Evolutionary conservation across 1,284 basidiomycete genomes (phyloP), one percentile per base, ranked within the genome.

Genomic region (Cystobasidium pallidum): DNA sequence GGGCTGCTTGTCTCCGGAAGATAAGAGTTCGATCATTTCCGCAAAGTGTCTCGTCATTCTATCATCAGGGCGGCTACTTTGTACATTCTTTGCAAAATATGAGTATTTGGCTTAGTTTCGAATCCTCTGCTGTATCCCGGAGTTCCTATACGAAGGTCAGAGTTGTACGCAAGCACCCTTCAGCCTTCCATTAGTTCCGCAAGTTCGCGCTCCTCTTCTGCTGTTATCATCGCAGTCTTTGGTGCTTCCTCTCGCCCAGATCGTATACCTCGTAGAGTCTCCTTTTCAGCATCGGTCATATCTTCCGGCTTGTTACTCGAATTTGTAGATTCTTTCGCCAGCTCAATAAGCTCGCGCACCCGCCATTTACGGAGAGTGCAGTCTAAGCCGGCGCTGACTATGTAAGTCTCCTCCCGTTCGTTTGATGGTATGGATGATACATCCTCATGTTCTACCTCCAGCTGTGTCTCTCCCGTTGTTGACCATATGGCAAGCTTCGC

Each of bases 301-400:
- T 51, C 72, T 28, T 54, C 36, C 26, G 54, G 54, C 58, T 58
- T 58, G 4, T 49, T 36, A 3, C 51, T 19, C 70, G 73, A 74
- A 19, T 73, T 55, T 2, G 45, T 43, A 39, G 58, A 45, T 1
- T 30, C 47, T n/a, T 43, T 66, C 62, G 61, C 58, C 63, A 39
- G 26, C 6, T 63, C 51, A 21, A 62, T 41, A 8, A 41, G 17
- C 15, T 78, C 76, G 3, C 26, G n/a, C 75, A 74, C 72, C 34
- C 58, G 72, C 78, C 93, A 96, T 77, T 86, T 87, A 74, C 93
- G 83, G 47, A 96, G 83, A 7, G 93, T 95, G 36, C 88, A 87
- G 80, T 97, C 94, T 66, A 97, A 81, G 79, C 91, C 88, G 0
- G 88, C 86, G 67, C 88, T 92, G 47, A 96, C 81, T 51, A 94